phyloP scores from a whole-genome alignment of 108 stramenopile species.

The Discostella pseudostelligera region DNA sequence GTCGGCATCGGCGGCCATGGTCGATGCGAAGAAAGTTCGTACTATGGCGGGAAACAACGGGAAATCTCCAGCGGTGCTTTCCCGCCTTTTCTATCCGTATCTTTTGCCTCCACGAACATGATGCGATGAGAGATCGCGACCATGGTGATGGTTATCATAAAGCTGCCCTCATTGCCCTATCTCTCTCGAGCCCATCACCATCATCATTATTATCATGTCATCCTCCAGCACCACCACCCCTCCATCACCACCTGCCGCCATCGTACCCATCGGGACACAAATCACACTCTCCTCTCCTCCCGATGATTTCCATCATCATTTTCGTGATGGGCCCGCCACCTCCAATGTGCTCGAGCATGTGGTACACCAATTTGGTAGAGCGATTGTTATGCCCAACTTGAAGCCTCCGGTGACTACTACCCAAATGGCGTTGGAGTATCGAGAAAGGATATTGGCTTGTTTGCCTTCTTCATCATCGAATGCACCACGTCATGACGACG shows the following conservation, averaged over 20 bases:
- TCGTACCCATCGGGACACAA: conserved; percentile 36
- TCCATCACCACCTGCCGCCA: neutral
- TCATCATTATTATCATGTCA: neutral
- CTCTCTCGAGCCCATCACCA: neutral
- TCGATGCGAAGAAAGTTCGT: too few relatives aligned
- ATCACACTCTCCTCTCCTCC: conserved; percentile 67
- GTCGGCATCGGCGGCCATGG: too few relatives aligned
- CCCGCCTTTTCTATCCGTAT: too few relatives aligned
- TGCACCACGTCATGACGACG: too few relatives aligned
- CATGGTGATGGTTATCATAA: too few relatives aligned
- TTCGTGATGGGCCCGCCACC: conserved; percentile 79
- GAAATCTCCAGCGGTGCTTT: too few relatives aligned
- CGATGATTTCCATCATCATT: conserved; percentile 98
- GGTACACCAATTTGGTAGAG: conserved; percentile 77
- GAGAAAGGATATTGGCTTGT: conserved; percentile 69
- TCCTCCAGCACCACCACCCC: neutral
- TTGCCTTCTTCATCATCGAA: conserved; percentile 48
- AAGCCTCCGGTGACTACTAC: conserved; percentile 95
- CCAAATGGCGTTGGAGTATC: conserved; percentile 87
- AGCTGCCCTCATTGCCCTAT: too few relatives aligned
- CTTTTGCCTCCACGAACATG: too few relatives aligned
- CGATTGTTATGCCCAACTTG: conserved; percentile 97
- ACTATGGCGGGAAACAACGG: too few relatives aligned
- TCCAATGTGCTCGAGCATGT: conserved; percentile 65
- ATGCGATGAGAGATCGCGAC: too few relatives aligned